These are phyloP conservation scores for Phlebiopsis flavidoalba DNA, from an alignment of 768 basidiomycete species.

Conservation along the genomic window DNA sequence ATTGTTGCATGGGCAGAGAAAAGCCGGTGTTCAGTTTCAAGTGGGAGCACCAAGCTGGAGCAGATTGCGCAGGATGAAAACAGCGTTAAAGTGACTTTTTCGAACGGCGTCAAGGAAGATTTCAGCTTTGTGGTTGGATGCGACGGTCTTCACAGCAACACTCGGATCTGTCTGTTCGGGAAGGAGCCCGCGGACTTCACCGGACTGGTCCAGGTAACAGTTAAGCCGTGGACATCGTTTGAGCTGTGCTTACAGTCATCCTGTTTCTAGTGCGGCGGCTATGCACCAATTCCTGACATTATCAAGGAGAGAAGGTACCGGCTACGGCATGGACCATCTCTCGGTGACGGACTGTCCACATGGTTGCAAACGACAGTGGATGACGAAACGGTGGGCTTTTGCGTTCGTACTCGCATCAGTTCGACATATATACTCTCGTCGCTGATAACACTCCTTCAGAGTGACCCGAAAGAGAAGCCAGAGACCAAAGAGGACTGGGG, in stretches of 20 bases:
- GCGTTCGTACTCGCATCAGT: no score
- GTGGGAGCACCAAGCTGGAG: conserved; percentile 29
- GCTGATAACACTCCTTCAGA: conserved; percentile 10
- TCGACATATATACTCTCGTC: not conserved
- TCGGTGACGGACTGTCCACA: conserved; percentile 31
- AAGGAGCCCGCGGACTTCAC: conserved; percentile 19
- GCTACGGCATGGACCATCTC: conserved; percentile 28
- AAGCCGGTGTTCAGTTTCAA: conserved; percentile 28
- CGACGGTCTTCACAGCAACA: conserved; percentile 41
- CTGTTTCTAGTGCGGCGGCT: not conserved
- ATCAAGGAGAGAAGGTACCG: conserved; percentile 8
- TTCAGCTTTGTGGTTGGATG: conserved; percentile 40
- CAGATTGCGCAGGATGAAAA: conserved; percentile 26
- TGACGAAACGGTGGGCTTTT: conserved; percentile 5
- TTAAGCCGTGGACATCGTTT: not conserved
- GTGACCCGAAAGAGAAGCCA: conserved; percentile 29
- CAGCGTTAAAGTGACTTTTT: conserved; percentile 29
- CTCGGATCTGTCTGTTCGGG: conserved; percentile 21
- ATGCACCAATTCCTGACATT: conserved; percentile 18
- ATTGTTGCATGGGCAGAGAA: conserved; percentile 27
- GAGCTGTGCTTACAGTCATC: not conserved
- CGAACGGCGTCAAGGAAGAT: conserved; percentile 29
- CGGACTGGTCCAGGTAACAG: conserved; percentile 2
- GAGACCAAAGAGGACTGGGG: conserved; percentile 39
- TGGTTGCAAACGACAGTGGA: conserved; percentile 33